These are phyloP conservation scores for Pharus latifolius DNA, from an alignment of 176 grass and related monocot genomes.

Conservation along the genomic window DNA sequence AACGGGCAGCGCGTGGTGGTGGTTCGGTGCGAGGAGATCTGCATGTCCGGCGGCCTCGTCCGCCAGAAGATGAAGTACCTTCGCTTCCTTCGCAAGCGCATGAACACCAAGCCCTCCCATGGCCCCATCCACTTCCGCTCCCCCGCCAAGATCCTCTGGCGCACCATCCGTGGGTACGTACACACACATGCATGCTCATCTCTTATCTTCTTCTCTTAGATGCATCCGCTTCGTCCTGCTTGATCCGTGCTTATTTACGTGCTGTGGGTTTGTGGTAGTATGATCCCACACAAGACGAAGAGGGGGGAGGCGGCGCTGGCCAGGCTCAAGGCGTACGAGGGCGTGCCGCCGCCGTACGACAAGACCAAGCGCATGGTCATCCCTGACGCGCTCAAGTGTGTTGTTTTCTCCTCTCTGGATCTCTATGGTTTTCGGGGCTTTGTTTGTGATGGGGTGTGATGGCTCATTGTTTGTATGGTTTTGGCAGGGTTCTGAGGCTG, in stretches of 20 bases:
- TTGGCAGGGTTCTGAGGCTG: conserved; percentile 76
- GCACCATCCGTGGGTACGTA: conserved; percentile 64
- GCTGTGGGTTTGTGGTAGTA: conserved; percentile 12
- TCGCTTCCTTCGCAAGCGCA: conserved; percentile 85
- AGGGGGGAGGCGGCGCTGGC: conserved; percentile 79
- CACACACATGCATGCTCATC: background rate
- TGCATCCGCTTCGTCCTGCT: background rate
- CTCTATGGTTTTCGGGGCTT: no score
- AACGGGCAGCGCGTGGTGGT: conserved; percentile 86
- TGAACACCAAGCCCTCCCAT: conserved; percentile 96
- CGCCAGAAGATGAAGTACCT: conserved; percentile 97
- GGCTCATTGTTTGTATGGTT: background rate
- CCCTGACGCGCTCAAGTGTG: conserved; percentile 88
- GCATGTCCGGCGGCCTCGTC: conserved; percentile 79
- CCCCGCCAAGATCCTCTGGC: conserved; percentile 85
- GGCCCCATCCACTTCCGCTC: conserved; percentile 90
- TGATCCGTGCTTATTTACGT: background rate
- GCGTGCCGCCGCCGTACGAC: conserved; percentile 89
- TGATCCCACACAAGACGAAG: conserved; percentile 98
- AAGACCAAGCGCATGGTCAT: conserved; percentile 81
- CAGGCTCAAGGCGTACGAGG: conserved; percentile 80
- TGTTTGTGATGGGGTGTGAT: background rate
- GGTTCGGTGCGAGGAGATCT: conserved; percentile 88
- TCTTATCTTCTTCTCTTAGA: no score
- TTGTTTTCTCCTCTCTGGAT: background rate